Evolutionary conservation across 2,329 filamentous ascomycete species (phyloP), one percentile per base, ranked within the genome.

Genomic region (Colletotrichum lentis): DNA sequence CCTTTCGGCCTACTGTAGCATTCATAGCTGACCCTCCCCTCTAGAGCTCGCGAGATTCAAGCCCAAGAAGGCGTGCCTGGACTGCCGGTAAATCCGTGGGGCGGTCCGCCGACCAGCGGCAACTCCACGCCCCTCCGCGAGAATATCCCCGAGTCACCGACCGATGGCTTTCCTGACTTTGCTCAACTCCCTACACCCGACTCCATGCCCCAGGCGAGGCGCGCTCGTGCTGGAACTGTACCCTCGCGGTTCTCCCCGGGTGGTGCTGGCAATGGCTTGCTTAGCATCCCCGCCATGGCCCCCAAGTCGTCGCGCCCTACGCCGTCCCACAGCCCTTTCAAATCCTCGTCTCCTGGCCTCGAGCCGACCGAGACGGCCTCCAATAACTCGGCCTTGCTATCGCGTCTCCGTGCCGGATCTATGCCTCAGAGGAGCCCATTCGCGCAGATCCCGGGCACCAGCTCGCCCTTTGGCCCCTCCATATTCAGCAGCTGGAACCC

Each of bases 61-160:
- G 94, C 94, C 62, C 94, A 97, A 82, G 95, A 98, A 86, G 94
- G 94, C 59, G 85, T 97, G 57, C 82, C 84, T 77, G 90, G 85
- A 76, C 85, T 87, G 75, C 85, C 84, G 79, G 80, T 90, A 60
- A 88, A 90, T 76, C 90, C 91, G 50, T 98, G 96, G 96, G 94
- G 94, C 85, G 95, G 96, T 12, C 95, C 96, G 72, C 95, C 96
- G 56, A 97, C 95, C 64, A 97, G 95, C 78, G 96, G 95, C 72
- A 95, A 97, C 79, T 97, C 95, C 22, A 97, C 95, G 49, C 96
- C 96, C 73, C 87, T 99, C 59, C 93, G 96, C 76, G 96, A 98
- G 82, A 97, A 95, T 72, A 98, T 99, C 70, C 94, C 95, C 71
- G 96, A 99, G 81, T 97, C 95, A 43, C 96, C 96, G 39, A 96